Evolutionary conservation across 2,329 filamentous ascomycete genomes (phyloP).

Genomic region (Fusarium paranaense): DNA sequence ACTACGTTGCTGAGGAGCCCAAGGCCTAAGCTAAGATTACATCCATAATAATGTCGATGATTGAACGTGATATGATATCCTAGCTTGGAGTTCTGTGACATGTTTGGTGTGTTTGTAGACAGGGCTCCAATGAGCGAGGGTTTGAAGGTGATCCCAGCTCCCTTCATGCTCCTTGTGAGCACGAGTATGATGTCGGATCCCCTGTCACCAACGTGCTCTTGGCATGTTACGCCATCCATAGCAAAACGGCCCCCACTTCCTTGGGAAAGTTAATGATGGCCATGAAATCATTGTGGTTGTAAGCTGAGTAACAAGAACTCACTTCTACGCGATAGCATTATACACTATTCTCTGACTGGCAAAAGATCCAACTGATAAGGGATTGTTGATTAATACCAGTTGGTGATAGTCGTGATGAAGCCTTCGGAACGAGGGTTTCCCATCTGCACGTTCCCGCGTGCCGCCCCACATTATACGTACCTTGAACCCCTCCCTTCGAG

Average conservation of each 20-base stretch:
- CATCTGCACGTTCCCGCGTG: background rate
- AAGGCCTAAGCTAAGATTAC: constrained; percentile 49
- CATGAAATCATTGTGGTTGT: background rate
- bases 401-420: background rate
- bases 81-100: background rate
- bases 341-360: background rate
- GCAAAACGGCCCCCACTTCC: background rate
- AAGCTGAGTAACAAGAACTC: background rate
- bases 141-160: too few relatives aligned
- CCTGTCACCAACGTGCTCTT: background rate
- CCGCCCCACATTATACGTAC: constrained; percentile 23
- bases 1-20: constrained; percentile 94
- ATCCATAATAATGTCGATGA: constrained; percentile 10
- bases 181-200: background rate
- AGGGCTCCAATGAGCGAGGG: background rate
- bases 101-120: background rate
- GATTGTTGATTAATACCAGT: background rate
- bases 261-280: background rate
- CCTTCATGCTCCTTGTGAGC: background rate
- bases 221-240: background rate
- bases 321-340: background rate
- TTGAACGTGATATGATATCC: constrained; percentile 22
- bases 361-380: background rate
- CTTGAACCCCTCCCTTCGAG: constrained; percentile 26
- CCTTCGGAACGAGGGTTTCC: background rate